phyloP scores from a whole-genome alignment of 192 early-diverging fungal species.

The Chytriomyces confervae region DNA sequence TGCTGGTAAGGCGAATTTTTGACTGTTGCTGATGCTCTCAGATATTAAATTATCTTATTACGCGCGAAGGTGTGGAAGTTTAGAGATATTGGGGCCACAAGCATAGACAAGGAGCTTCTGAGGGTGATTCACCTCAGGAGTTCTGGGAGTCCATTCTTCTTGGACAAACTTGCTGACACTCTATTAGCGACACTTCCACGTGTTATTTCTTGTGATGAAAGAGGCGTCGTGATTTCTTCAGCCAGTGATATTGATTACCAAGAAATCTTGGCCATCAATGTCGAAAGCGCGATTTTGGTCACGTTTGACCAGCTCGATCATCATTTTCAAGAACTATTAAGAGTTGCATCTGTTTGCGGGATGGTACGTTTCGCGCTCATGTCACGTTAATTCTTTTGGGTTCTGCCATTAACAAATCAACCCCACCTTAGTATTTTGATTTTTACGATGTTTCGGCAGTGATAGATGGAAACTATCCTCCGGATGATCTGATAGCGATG shows the following conservation, averaged over 20 bases:
- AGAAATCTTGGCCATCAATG: constrained; percentile 37
- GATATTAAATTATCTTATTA: not conserved
- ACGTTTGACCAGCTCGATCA: constrained; percentile 38
- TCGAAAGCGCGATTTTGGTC: constrained; percentile 38
- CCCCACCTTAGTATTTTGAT: constrained; percentile 22
- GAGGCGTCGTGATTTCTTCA: constrained; percentile 27
- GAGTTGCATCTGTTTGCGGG: constrained; percentile 40
- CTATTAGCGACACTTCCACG: constrained; percentile 29
- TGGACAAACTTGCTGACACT: constrained; percentile 39
- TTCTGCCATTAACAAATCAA: constrained; percentile 1
- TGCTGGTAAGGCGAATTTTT: constrained; percentile 18
- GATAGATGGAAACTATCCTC: constrained; percentile 30
- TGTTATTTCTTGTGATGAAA: constrained; percentile 29
- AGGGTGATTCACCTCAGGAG: constrained; percentile 31
- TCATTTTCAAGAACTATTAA: constrained; percentile 38
- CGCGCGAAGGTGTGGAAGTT: constrained; percentile 38
- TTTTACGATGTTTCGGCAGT: constrained; percentile 31
- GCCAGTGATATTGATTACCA: constrained; percentile 33
- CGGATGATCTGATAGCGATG: constrained; percentile 29
- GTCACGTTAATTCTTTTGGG: not conserved
- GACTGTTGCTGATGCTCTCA: not conserved
- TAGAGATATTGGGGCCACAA: constrained; percentile 26
- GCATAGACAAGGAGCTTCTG: constrained; percentile 19
- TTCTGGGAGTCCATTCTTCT: constrained; percentile 37
- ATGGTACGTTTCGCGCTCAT: constrained; percentile 24